Base-by-base conservation (phyloP, 2,329 filamentous ascomycete genomes). In the Penicillium oxalicum region DNA sequence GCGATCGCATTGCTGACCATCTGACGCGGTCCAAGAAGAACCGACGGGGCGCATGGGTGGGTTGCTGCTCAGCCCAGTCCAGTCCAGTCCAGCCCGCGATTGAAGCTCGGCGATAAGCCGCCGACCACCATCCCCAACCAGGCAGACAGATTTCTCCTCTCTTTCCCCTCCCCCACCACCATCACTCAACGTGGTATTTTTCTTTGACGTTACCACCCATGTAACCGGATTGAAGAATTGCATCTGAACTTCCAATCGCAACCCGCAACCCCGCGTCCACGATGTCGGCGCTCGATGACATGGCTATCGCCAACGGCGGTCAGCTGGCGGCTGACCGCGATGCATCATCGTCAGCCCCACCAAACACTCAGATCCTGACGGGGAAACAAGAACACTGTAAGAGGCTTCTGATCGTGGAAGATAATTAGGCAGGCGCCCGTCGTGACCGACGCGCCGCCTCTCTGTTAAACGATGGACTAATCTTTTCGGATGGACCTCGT, bases 381-480 rank as follows among this genome's bases (percentile, higher is more conserved):
- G 93, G 93, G 58, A 97, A 96, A 74, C 91, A 98, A 78, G 93
- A 98, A 70, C 93, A 98, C 69, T 98, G 90, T 95, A 69, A 61
- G 84, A 27, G 12, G 18, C 27, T 29, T 8, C 27, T 12, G 8
- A 32, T 12, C 18, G 18, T 18, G 18, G 18, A 2, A 18, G 18
- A 18, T 18, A 18, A 18, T 18, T 2, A 18, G 18, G 18, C 18
- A 18, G 18, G 18, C 18, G 2, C 18, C 18, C 18, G 18, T 18
- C 18, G 18, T 18, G 18, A 18, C 18, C 2, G 18, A 18, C 2
- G 18, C 18, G 18, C 18, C 2, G 18, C 18, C 6, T 26, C 11
- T 9, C 18, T 4, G 11, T 9, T 35, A 29, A 43, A 12, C 42
- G 24, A n/a, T 33, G 9, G 7, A 28, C 37, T 13, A 42, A 18